phyloP scores from a whole-genome alignment of 2,329 filamentous ascomycete genomes.

The Trichoderma hamatum region DNA sequence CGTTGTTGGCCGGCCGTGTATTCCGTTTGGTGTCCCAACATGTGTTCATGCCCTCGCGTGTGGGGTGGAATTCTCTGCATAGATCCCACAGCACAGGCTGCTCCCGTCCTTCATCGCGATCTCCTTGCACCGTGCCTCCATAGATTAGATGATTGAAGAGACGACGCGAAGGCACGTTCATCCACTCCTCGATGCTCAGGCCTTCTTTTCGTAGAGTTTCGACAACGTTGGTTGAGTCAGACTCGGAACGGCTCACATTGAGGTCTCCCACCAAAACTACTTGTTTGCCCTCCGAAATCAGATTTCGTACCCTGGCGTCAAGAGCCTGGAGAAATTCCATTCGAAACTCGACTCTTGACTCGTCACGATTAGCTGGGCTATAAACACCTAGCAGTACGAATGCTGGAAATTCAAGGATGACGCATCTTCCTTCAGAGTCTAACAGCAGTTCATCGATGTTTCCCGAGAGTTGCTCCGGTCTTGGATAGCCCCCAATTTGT shows the following conservation, averaged over 20 bases:
- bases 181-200: conserved; percentile 70
- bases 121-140: conserved; percentile 67
- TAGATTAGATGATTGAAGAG: conserved; percentile 86
- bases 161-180: conserved; percentile 70
- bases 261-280: conserved; percentile 87
- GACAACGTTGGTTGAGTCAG: conserved; percentile 75
- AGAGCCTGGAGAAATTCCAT: conserved; percentile 77
- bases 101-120: conserved; percentile 70
- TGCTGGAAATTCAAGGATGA: conserved; percentile 89
- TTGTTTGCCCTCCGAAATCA: conserved; percentile 77
- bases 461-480: conserved; percentile 64
- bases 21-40: conserved; percentile 97
- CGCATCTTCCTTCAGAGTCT: conserved; percentile 89
- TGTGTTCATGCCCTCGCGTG: conserved; percentile 88
- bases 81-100: conserved; percentile 78
- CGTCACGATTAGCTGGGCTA: conserved; percentile 85
- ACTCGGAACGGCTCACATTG: conserved; percentile 71
- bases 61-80: conserved; percentile 77
- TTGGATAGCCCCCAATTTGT: conserved; percentile 88
- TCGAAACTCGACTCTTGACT: conserved; percentile 80
- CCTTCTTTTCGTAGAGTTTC: conserved; percentile 73
- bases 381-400: conserved; percentile 95
- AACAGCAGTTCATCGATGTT: conserved; percentile 70
- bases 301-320: conserved; percentile 82
- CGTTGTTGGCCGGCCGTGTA: conserved; percentile 92